phyloP scores from a whole-genome alignment of 2,329 filamentous ascomycete species.

The Zymoseptoria brevis region DNA sequence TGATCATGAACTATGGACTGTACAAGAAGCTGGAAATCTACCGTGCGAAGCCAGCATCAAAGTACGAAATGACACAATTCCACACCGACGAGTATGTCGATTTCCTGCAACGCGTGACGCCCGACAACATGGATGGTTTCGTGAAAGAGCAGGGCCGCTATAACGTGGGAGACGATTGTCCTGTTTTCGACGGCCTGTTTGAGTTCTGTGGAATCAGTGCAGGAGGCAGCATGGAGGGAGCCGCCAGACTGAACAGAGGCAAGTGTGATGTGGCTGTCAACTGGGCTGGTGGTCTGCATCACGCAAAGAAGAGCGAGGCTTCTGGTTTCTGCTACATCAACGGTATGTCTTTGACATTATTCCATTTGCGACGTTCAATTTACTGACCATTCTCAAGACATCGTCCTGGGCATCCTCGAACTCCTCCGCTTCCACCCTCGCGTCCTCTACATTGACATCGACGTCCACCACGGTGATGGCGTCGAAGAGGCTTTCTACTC shows the following conservation, averaged over 20 bases:
- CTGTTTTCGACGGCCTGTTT: conserved; percentile 62
- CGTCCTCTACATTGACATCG: conserved; percentile 60
- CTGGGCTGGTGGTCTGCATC: conserved; percentile 43
- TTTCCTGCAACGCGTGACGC: conserved; percentile 77
- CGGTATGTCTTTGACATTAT: conserved; percentile 23
- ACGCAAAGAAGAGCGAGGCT: conserved; percentile 43
- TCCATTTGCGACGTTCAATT: neutral
- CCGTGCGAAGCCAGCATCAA: conserved; percentile 43
- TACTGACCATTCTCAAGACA: conserved; percentile 39
- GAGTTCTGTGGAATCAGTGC: conserved; percentile 65
- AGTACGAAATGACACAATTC: conserved; percentile 66
- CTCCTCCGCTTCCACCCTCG: conserved; percentile 56
- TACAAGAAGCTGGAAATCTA: conserved; percentile 69
- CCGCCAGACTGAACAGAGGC: conserved; percentile 57
- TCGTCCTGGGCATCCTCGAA: conserved; percentile 59
- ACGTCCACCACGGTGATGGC: conserved; percentile 60
- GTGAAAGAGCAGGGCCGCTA: conserved; percentile 78
- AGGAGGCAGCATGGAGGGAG: conserved; percentile 63
- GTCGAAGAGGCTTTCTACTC: conserved; percentile 67
- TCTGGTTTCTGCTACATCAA: conserved; percentile 44
- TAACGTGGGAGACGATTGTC: conserved; percentile 57
- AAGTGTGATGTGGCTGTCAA: conserved; percentile 60
- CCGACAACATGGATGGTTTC: conserved; percentile 96
- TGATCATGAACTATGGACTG: conserved; percentile 66
- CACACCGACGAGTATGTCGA: conserved; percentile 67